Conservation (phyloP, 768 basidiomycete species). For the Pleurotus djamor region DNA sequence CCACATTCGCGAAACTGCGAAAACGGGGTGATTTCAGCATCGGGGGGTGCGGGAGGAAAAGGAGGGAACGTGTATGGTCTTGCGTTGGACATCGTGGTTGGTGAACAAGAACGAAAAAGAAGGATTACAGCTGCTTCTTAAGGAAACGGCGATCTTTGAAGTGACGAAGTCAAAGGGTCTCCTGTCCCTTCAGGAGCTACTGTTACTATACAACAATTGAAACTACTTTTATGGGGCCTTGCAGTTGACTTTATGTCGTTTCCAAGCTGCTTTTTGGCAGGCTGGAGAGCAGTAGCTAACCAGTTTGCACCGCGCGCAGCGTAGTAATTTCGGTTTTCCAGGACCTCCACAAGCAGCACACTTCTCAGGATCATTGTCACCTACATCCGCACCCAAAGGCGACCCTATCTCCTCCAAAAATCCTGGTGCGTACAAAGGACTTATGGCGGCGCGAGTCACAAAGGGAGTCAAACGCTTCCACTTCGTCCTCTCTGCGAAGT, state of each 20-base stretch:
- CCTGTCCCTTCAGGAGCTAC: too few relatives aligned
- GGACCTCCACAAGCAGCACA: constrained; percentile 14
- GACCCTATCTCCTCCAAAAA: constrained; percentile 38
- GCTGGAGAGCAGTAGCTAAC: constrained; percentile 38
- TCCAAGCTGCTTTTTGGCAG: constrained; percentile 49
- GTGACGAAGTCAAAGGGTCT: too few relatives aligned
- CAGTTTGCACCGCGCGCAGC: constrained; percentile 35
- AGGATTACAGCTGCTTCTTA: too few relatives aligned
- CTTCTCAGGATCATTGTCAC: neutral
- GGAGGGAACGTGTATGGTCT: constrained; percentile 21
- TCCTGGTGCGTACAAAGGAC: constrained; percentile 51
- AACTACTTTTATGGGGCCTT: neutral
- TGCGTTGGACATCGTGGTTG: constrained; percentile 1
- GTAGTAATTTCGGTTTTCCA: constrained; percentile 20
- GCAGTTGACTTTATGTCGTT: constrained; percentile 37
- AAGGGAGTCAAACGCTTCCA: constrained; percentile 42
- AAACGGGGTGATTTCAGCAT: constrained; percentile 53
- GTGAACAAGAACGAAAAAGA: neutral
- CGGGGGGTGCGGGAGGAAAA: constrained; percentile 27
- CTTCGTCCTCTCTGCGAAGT: constrained; percentile 23
- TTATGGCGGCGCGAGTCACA: constrained; percentile 47
- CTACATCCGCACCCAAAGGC: constrained; percentile 9
- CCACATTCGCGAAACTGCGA: constrained; percentile 54
- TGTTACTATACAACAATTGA: too few relatives aligned
- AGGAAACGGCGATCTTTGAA: too few relatives aligned